phyloP scores from a whole-genome alignment of 2,329 filamentous ascomycete genomes.

The Cladosporium sp. region DNA sequence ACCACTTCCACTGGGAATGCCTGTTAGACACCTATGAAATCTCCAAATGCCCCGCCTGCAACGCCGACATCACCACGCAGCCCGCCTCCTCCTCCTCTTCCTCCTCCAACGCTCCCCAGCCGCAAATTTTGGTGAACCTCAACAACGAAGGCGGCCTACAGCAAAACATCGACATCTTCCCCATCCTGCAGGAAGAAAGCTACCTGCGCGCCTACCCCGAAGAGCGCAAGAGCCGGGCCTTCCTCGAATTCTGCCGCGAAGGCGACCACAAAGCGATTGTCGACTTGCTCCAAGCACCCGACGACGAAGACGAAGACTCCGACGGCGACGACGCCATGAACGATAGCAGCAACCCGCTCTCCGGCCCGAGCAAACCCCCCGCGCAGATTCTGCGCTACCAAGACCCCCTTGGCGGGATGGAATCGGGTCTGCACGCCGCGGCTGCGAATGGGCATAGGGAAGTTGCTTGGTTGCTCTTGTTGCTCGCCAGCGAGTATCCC shows the following conservation, averaged over 20 bases:
- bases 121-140: slow-evolving; percentile 61
- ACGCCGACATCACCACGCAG: slow-evolving; percentile 48
- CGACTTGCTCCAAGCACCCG: slow-evolving; percentile 58
- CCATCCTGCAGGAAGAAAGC: slow-evolving; percentile 67
- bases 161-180: slow-evolving; percentile 65
- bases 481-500: slow-evolving; percentile 60
- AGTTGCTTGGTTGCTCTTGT: slow-evolving; percentile 66
- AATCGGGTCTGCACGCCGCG: slow-evolving; percentile 69
- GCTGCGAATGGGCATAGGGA: slow-evolving; percentile 62
- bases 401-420: slow-evolving; percentile 63
- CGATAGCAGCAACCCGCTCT: background rate
- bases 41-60: slow-evolving; percentile 61
- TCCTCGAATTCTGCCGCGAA: slow-evolving; percentile 70
- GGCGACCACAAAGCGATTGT: slow-evolving; percentile 69
- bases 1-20: slow-evolving; percentile 85
- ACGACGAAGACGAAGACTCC: slow-evolving; percentile 44
- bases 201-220: slow-evolving; percentile 68
- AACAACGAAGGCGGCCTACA: slow-evolving; percentile 73
- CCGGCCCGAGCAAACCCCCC: slow-evolving; percentile 29
- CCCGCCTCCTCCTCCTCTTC: slow-evolving; percentile 50
- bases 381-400: slow-evolving; percentile 61
- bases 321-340: slow-evolving; percentile 36
- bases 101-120: slow-evolving; percentile 31
- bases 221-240: slow-evolving; percentile 65
- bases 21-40: slow-evolving; percentile 65